These are phyloP conservation scores for Aspergillus sp. DNA, from an alignment of 2,329 filamentous ascomycete genomes.

Conservation along the genomic window DNA sequence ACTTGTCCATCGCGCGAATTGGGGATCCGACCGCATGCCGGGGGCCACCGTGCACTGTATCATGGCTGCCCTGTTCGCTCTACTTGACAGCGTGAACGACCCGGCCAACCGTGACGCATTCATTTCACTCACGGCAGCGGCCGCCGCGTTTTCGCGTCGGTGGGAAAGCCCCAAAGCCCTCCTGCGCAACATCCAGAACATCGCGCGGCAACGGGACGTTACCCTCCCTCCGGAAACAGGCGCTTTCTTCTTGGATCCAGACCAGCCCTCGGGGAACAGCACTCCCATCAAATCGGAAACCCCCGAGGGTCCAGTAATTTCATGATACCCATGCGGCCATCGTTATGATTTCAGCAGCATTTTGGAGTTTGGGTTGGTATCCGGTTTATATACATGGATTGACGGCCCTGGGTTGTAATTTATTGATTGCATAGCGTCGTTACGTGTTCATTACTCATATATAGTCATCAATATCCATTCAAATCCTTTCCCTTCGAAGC, in stretches of 20 bases:
- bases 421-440: not conserved
- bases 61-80: slow-evolving; percentile 27
- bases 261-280: not conserved
- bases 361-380: slow-evolving; percentile 2
- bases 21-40: slow-evolving; percentile 34
- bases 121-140: slow-evolving; percentile 23
- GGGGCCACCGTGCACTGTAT: slow-evolving; percentile 31
- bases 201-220: slow-evolving; percentile 19
- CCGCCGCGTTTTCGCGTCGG: slow-evolving; percentile 24
- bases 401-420: not conserved
- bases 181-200: slow-evolving; percentile 19
- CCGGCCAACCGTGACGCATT: slow-evolving; percentile 25
- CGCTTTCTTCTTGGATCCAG: slow-evolving; percentile 21
- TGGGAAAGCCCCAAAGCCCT: slow-evolving; percentile 18
- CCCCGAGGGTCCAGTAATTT: not conserved
- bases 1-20: slow-evolving; percentile 26
- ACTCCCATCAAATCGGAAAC: not conserved
- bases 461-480: not conserved
- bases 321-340: slow-evolving; percentile 5
- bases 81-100: slow-evolving; percentile 26
- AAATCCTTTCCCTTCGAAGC: not conserved
- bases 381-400: not conserved
- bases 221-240: slow-evolving; percentile 23
- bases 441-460: not conserved
- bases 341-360: not conserved